phyloP scores from a whole-genome alignment of 1,139 yeast genomes.

The Sugiyamaella japonica region DNA sequence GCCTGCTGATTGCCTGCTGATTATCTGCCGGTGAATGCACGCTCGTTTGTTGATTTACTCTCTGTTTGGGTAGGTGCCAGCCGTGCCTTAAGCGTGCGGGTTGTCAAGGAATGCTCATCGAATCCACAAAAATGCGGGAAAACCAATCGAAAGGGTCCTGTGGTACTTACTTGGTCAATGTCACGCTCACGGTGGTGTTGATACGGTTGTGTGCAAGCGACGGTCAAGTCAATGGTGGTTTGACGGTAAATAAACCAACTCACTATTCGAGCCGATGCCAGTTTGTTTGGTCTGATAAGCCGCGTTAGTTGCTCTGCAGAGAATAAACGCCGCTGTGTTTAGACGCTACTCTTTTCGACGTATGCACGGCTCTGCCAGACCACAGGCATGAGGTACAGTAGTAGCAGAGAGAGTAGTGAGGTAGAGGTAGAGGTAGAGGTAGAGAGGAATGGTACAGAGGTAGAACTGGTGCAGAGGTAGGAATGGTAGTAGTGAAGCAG shows the following conservation, averaged over 20 bases:
- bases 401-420: background rate
- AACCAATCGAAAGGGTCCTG: background rate
- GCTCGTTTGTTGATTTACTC: conserved; percentile 8
- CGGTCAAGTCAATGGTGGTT: background rate
- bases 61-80: conserved; percentile 4
- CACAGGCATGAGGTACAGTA: no score
- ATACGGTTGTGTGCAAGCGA: no score
- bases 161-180: conserved; percentile 8
- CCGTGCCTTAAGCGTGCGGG: conserved; percentile 3
- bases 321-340: background rate
- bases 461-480: no score
- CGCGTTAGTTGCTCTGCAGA: background rate
- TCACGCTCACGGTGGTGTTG: no score
- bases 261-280: no score
- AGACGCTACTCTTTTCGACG: background rate
- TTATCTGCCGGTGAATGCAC: background rate
- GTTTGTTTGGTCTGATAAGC: background rate
- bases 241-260: no score
- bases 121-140: background rate
- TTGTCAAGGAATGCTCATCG: conserved; percentile 10
- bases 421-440: background rate
- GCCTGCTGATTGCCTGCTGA: conserved; percentile 11
- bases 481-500: no score
- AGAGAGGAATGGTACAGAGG: no score
- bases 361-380: background rate